Percentiles rank a stretch among this genome's conserved stretches.
These are phyloP conservation scores for Phytophthora fragariaefolia DNA, from an alignment of 352 stramenopile species.

Conservation along the genomic window DNA sequence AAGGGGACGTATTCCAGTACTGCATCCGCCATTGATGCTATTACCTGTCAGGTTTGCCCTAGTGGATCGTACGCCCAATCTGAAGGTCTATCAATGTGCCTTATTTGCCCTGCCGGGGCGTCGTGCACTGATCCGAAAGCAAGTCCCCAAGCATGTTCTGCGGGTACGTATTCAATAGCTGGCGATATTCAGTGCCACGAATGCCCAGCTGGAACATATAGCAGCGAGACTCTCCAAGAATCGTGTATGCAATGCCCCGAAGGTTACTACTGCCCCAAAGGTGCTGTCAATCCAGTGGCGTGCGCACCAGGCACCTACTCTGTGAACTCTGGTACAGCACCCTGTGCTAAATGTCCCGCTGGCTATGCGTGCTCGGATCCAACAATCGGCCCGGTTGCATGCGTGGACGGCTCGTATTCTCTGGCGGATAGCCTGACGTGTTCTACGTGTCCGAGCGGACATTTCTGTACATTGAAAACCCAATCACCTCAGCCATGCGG, in stretches of 20 bases:
- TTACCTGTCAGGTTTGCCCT: conserved; percentile 48
- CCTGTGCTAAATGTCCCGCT: conserved; percentile 47
- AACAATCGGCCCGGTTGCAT: conserved; percentile 26
- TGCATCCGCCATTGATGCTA: conserved; percentile 30
- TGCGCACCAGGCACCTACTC: conserved; percentile 52
- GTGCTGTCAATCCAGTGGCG: conserved; percentile 25
- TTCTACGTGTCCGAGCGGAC: conserved; percentile 29
- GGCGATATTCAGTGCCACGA: conserved; percentile 51
- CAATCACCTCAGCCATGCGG: conserved; percentile 26
- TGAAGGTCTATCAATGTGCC: conserved; percentile 41
- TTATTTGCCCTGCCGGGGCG: conserved; percentile 49
- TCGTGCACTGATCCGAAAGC: conserved; percentile 28
- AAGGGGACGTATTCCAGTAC: conserved; percentile 49
- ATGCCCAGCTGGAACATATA: conserved; percentile 53
- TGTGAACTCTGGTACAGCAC: conserved; percentile 32
- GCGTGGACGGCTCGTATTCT: conserved; percentile 32
- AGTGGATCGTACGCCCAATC: conserved; percentile 50
- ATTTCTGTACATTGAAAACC: conserved; percentile 24
- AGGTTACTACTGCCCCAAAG: conserved; percentile 54
- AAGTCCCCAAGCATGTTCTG: conserved; percentile 47
- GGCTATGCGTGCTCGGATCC: conserved; percentile 36
- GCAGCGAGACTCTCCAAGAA: conserved; percentile 37
- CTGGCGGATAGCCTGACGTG: conserved; percentile 21
- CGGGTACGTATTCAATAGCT: conserved; percentile 52
- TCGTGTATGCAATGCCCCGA: conserved; percentile 51